Evolutionary conservation across 164 flowering plant species (phyloP).

Genomic region (Annona cherimola): DNA sequence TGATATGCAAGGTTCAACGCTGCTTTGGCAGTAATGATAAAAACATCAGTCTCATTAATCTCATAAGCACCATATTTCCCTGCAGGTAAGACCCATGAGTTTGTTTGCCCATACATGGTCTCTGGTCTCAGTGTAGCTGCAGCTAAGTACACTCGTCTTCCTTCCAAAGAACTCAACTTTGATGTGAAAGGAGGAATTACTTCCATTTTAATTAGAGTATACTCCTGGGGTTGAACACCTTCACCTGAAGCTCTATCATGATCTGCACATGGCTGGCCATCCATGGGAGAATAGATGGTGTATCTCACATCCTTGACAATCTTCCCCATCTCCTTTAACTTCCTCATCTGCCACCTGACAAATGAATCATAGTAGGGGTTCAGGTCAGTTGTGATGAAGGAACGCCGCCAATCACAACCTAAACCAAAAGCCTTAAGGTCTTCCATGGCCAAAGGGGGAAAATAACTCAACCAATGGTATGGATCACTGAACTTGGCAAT

Average conservation of each 20-base stretch:
- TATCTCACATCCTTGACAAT: conserved; percentile 77
- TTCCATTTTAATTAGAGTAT: conserved; percentile 88
- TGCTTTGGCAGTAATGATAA: conserved; percentile 62
- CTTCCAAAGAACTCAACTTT: conserved; percentile 60
- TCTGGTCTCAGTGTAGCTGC: conserved; percentile 95
- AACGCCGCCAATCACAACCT: conserved; percentile 92
- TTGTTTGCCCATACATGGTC: conserved; percentile 93
- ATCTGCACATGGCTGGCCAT: conserved; percentile 95
- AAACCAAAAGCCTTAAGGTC: conserved; percentile 82
- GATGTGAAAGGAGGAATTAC: conserved; percentile 64
- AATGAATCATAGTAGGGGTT: conserved; percentile 81
- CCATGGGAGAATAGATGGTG: conserved; percentile 72
- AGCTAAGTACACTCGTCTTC: conserved; percentile 64
- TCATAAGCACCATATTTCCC: conserved; percentile 93
- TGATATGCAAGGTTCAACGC: conserved; percentile 87
- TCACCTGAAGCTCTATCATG: conserved; percentile 92
- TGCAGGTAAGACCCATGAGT: conserved; percentile 85
- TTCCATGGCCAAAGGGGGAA: conserved; percentile 77
- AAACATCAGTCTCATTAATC: conserved; percentile 72
- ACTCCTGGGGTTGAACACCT: conserved; percentile 90
- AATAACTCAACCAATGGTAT: conserved; percentile 60
- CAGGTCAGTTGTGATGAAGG: conserved; percentile 76
- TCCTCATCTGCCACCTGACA: conserved; percentile 87
- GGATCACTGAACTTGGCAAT: conserved; percentile 69
- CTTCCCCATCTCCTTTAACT: conserved; percentile 72